phyloP scores from a whole-genome alignment of 2,329 filamentous ascomycete species.

The Pseudogymnoascus sp. region DNA sequence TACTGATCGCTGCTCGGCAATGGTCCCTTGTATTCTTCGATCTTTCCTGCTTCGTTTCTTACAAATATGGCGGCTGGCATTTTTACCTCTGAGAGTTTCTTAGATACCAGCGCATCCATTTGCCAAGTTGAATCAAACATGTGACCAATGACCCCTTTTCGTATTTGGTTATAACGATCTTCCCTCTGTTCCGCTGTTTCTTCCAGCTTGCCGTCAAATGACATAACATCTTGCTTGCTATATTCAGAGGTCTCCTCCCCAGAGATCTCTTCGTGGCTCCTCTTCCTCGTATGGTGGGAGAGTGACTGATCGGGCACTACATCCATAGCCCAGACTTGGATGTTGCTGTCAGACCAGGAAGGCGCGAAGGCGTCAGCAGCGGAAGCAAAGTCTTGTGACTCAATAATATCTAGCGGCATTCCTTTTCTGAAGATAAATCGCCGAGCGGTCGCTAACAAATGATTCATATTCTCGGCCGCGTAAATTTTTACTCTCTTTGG shows the following conservation, averaged over 20 bases:
- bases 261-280: slow-evolving; percentile 44
- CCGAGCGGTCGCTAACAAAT: slow-evolving; percentile 75
- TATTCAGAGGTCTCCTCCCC: slow-evolving; percentile 16
- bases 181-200: slow-evolving; percentile 33
- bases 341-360: slow-evolving; percentile 67
- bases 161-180: slow-evolving; percentile 43
- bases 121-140: slow-evolving; percentile 79
- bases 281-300: slow-evolving; percentile 35
- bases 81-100: slow-evolving; percentile 58
- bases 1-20: slow-evolving; percentile 45
- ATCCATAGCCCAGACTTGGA: slow-evolving; percentile 80
- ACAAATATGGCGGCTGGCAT: slow-evolving; percentile 67
- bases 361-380: slow-evolving; percentile 36
- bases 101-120: slow-evolving; percentile 63
- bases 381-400: slow-evolving; percentile 45
- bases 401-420: slow-evolving; percentile 64
- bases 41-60: slow-evolving; percentile 55
- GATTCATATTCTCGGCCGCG: slow-evolving; percentile 72
- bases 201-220: slow-evolving; percentile 16
- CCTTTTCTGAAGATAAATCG: slow-evolving; percentile 82
- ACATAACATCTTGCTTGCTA: slow-evolving; percentile 13
- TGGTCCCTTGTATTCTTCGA: slow-evolving; percentile 67
- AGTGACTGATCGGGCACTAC: slow-evolving; percentile 33
- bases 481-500: slow-evolving; percentile 57
- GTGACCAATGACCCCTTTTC: slow-evolving; percentile 58